Percentiles rank a stretch among this genome's conserved stretches.
Conservation (phyloP, 495 filamentous ascomycete species). For the Letharia lupina region DNA sequence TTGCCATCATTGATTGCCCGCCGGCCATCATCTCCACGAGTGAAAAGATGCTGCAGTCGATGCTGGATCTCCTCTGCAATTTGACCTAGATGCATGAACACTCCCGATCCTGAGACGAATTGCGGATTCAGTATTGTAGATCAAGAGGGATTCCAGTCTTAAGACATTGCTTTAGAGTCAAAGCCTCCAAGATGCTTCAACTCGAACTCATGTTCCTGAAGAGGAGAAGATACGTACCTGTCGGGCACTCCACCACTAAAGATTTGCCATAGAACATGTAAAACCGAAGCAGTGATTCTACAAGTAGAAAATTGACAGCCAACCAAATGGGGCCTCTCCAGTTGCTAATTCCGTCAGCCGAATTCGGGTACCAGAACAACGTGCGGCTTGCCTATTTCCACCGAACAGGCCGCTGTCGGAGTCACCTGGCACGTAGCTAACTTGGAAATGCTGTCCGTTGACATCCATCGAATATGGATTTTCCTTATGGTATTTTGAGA, state of each 20-base stretch:
- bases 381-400: conserved; percentile 51
- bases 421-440: conserved; percentile 86
- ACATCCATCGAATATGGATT: conserved; percentile 93
- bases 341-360: conserved; percentile 49
- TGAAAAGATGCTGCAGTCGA: conserved; percentile 84
- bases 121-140: too few relatives aligned
- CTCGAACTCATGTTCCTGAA: too few relatives aligned
- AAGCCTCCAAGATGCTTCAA: too few relatives aligned
- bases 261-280: conserved; percentile 90
- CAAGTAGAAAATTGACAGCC: conserved; percentile 88
- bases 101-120: conserved; percentile 57
- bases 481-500: conserved; percentile 88
- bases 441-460: conserved; percentile 81
- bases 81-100: conserved; percentile 91
- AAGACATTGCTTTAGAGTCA: too few relatives aligned
- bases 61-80: conserved; percentile 97
- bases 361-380: neutral
- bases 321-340: conserved; percentile 94
- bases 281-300: conserved; percentile 86
- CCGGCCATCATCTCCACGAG: conserved; percentile 70
- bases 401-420: conserved; percentile 91
- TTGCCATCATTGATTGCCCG: conserved; percentile 77
- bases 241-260: conserved; percentile 86
- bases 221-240: conserved; percentile 24
- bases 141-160: neutral